Percentiles rank a stretch among this genome's conserved stretches.
These are phyloP conservation scores for Penicillium sp. DNA, from an alignment of 2,329 filamentous ascomycete genomes.

Conservation along the genomic window DNA sequence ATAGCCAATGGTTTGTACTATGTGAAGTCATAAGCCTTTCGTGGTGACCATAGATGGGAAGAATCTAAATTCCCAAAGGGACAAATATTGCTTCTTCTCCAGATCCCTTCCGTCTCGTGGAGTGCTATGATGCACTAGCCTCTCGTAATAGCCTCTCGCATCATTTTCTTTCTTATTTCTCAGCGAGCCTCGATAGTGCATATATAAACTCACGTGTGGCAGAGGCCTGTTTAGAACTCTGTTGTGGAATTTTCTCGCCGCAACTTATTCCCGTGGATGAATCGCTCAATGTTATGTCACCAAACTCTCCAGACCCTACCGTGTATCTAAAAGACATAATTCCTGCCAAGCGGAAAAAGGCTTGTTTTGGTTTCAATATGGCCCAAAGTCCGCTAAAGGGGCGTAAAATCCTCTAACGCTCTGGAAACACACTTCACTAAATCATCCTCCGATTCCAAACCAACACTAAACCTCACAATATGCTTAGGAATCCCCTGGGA, in stretches of 20 bases:
- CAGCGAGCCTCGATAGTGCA: not conserved
- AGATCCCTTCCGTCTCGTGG: not conserved
- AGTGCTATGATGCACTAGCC: not conserved
- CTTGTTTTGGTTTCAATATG: not conserved
- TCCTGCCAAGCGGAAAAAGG: not conserved
- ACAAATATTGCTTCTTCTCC: not conserved
- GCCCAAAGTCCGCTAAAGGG: not conserved
- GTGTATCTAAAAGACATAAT: not conserved
- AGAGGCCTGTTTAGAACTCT: not conserved
- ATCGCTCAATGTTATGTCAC: not conserved
- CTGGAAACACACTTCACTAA: not conserved
- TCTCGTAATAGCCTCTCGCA: not conserved
- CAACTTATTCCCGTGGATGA: not conserved
- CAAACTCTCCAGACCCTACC: not conserved
- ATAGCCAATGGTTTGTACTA: too few relatives aligned
- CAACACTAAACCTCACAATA: slow-evolving; percentile 29
- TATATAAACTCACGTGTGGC: not conserved
- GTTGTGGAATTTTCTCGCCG: not conserved
- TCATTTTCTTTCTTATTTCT: not conserved
- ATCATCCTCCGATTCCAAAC: slow-evolving; percentile 19
- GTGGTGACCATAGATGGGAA: too few relatives aligned
- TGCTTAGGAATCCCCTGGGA: slow-evolving; percentile 32
- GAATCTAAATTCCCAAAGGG: too few relatives aligned
- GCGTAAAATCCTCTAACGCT: not conserved
- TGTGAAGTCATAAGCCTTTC: too few relatives aligned